Evolutionary conservation across 345 rosid genomes (phyloP).

Genomic region (Pugionium dolabratum): DNA sequence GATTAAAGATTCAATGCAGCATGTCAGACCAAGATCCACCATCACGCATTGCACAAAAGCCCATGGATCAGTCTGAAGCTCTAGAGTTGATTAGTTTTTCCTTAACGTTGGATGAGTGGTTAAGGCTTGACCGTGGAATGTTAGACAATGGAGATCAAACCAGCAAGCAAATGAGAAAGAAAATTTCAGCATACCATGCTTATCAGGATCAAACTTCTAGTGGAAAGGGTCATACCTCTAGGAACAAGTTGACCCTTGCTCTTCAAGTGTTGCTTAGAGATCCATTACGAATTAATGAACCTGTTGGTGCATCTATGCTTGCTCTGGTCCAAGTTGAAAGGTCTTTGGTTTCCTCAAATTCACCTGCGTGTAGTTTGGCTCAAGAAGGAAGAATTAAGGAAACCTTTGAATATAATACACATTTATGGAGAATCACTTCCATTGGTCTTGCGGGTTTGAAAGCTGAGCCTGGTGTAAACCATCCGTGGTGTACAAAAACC

Average conservation of each 20-base stretch:
- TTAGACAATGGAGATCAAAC: constrained; percentile 41
- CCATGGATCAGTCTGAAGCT: constrained; percentile 32
- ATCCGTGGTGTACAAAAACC: constrained; percentile 52
- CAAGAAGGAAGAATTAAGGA: constrained; percentile 24
- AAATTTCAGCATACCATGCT: constrained; percentile 29
- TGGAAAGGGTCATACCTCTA: constrained; percentile 40
- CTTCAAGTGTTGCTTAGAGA: constrained; percentile 67
- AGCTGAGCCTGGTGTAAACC: constrained; percentile 42
- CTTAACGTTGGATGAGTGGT: constrained; percentile 66
- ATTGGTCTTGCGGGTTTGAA: constrained; percentile 66
- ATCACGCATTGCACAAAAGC: constrained; percentile 43
- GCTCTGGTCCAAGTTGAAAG: constrained; percentile 66
- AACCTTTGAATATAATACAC: constrained; percentile 26
- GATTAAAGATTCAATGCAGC: constrained; percentile 67
- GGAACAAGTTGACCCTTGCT: constrained; percentile 55
- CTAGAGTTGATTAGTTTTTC: constrained; percentile 49
- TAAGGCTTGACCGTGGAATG: constrained; percentile 50
- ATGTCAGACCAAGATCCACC: constrained; percentile 63
- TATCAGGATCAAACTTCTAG: constrained; percentile 33
- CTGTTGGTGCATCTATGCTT: constrained; percentile 79
- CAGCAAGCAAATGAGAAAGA: constrained; percentile 32
- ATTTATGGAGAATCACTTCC: constrained; percentile 48
- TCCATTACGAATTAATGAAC: constrained; percentile 60
- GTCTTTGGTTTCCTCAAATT: constrained; percentile 29
- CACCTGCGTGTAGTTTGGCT: constrained; percentile 23